phyloP scores from a whole-genome alignment of 2,329 filamentous ascomycete genomes.

The Claviceps sorghi region DNA sequence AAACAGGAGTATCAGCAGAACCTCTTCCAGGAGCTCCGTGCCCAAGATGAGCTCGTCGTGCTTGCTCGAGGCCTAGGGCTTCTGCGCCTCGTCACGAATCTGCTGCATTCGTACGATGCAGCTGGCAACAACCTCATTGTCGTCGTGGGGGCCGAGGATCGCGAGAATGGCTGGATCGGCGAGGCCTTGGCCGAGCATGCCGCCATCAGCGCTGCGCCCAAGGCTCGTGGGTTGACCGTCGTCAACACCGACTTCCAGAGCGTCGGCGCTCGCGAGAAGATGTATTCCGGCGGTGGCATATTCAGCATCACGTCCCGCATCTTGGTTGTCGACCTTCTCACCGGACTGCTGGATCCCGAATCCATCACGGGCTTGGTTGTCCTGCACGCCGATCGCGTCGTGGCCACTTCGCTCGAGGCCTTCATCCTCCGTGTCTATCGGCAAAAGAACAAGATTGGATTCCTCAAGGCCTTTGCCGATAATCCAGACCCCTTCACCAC shows the following conservation, averaged over 20 bases:
- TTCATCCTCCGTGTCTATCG: slow-evolving; percentile 91
- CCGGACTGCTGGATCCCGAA: slow-evolving; percentile 64
- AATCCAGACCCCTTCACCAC: slow-evolving; percentile 79
- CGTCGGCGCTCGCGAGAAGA: slow-evolving; percentile 74
- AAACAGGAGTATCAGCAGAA: slow-evolving; percentile 77
- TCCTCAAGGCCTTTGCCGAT: slow-evolving; percentile 92
- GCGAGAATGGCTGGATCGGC: slow-evolving; percentile 93
- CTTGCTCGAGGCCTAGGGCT: slow-evolving; percentile 85
- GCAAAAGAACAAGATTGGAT: slow-evolving; percentile 86
- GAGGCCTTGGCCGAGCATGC: slow-evolving; percentile 93
- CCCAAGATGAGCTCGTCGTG: slow-evolving; percentile 86
- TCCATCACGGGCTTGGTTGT: slow-evolving; percentile 78
- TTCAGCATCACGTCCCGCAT: slow-evolving; percentile 95
- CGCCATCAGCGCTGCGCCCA: slow-evolving; percentile 68
- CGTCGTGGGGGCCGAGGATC: slow-evolving; percentile 75
- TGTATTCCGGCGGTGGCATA: slow-evolving; percentile 79
- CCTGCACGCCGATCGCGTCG: slow-evolving; percentile 73
- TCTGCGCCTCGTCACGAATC: slow-evolving; percentile 82
- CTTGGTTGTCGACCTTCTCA: slow-evolving; percentile 82
- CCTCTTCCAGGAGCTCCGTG: slow-evolving; percentile 77
- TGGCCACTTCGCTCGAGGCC: slow-evolving; percentile 79
- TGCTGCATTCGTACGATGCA: slow-evolving; percentile 92
- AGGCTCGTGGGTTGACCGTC: slow-evolving; percentile 71
- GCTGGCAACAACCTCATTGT: slow-evolving; percentile 87
- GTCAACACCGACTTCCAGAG: slow-evolving; percentile 93